Conservation (phyloP, 257 asterid genomes). For the Fraxinus pennsylvanica region DNA sequence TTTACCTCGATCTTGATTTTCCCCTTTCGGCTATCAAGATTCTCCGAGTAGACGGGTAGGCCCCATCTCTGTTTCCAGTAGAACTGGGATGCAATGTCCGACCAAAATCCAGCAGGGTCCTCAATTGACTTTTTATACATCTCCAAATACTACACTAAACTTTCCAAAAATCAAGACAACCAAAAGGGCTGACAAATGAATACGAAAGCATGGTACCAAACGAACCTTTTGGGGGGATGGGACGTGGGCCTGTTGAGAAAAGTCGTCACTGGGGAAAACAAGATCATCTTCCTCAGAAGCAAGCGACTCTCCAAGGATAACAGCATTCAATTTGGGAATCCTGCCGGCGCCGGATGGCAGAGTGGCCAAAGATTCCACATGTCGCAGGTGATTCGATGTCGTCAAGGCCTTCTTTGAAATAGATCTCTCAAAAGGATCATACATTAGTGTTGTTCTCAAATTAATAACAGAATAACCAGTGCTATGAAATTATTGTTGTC, state of each 20-base stretch:
- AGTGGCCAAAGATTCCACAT: conserved; percentile 60
- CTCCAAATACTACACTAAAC: conserved; percentile 62
- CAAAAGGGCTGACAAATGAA: neutral
- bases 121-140: conserved; percentile 71
- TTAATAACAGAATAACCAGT: no score
- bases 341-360: conserved; percentile 74
- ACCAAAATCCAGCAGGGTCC: conserved; percentile 95
- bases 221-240: conserved; percentile 64
- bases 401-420: conserved; percentile 17
- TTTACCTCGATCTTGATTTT: conserved; percentile 71
- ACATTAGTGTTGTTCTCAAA: conserved; percentile 20
- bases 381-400: conserved; percentile 59
- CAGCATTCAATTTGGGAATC: conserved; percentile 61
- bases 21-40: conserved; percentile 82
- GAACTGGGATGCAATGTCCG: conserved; percentile 78
- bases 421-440: conserved; percentile 22
- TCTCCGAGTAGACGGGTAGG: conserved; percentile 56
- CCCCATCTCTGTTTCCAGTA: conserved; percentile 80
- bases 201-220: neutral
- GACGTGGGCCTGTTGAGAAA: conserved; percentile 68
- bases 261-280: conserved; percentile 58
- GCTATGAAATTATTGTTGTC: neutral
- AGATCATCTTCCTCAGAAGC: conserved; percentile 92
- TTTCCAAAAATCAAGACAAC: neutral
- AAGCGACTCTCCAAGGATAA: conserved; percentile 76